Conservation (phyloP, 495 filamentous ascomycete genomes). For the Daldinia caldariorum region DNA sequence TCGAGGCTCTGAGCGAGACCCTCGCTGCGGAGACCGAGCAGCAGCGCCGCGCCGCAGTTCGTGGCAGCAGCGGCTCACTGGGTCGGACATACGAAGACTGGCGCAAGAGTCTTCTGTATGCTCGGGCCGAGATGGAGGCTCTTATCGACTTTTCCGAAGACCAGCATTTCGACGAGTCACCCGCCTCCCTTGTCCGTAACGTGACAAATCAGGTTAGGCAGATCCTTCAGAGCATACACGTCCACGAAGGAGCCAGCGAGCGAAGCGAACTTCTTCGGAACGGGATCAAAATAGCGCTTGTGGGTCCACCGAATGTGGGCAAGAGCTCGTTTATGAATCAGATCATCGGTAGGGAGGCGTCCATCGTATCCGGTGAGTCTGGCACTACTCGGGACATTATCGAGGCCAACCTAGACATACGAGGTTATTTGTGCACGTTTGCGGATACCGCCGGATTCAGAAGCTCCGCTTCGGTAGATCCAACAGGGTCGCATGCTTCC, state of each 20-base stretch:
- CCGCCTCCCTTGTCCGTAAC: slow-evolving; percentile 71
- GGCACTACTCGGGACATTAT: slow-evolving; percentile 95
- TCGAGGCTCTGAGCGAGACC: slow-evolving; percentile 88
- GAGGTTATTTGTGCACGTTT: slow-evolving; percentile 86
- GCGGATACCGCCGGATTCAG: slow-evolving; percentile 93
- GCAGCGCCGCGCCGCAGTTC: slow-evolving; percentile 85
- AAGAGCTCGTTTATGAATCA: slow-evolving; percentile 94
- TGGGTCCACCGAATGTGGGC: slow-evolving; percentile 93
- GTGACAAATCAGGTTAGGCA: slow-evolving; percentile 70
- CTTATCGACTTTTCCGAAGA: slow-evolving; percentile 98
- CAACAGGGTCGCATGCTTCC: slow-evolving; percentile 25
- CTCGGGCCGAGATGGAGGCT: slow-evolving; percentile 91
- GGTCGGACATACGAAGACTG: slow-evolving; percentile 85
- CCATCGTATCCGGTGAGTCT: slow-evolving; percentile 90
- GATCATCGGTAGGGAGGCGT: slow-evolving; percentile 91
- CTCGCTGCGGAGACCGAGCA: slow-evolving; percentile 92
- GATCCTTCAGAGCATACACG: slow-evolving; percentile 68
- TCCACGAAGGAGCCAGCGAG: slow-evolving; percentile 78
- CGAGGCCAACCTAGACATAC: slow-evolving; percentile 89
- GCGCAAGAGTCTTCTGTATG: slow-evolving; percentile 79
- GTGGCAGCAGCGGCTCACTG: slow-evolving; percentile 74
- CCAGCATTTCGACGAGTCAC: slow-evolving; percentile 94
- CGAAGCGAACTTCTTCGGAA: slow-evolving; percentile 85
- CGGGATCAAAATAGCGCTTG: slow-evolving; percentile 84
- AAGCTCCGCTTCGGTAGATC: slow-evolving; percentile 36